phyloP scores from a whole-genome alignment of 2,329 filamentous ascomycete genomes.

The Neonectria magnoliae region DNA sequence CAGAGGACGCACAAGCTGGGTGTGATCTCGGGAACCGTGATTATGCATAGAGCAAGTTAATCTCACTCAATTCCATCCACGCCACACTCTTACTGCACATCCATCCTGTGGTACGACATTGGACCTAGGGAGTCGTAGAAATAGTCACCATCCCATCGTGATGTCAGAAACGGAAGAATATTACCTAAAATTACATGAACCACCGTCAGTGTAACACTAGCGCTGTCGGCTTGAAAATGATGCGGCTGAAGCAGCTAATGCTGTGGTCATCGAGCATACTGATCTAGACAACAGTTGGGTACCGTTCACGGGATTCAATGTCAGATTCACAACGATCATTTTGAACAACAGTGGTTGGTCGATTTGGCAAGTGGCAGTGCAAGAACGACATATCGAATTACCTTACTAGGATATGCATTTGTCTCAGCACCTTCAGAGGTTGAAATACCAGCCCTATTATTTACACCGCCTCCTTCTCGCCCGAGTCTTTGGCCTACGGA shows the following conservation, averaged over 20 bases:
- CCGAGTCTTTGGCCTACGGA: too few relatives aligned
- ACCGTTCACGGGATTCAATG: background rate
- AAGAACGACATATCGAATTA: background rate
- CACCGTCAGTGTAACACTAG: background rate
- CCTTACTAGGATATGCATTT: background rate
- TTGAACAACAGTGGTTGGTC: background rate
- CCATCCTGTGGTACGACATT: background rate
- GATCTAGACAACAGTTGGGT: background rate
- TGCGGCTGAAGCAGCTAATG: background rate
- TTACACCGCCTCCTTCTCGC: background rate
- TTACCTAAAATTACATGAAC: background rate
- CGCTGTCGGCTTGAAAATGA: background rate
- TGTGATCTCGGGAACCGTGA: background rate
- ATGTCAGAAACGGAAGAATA: background rate
- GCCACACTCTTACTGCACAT: background rate
- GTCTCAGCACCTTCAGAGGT: background rate
- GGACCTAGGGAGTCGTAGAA: background rate
- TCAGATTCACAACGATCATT: background rate
- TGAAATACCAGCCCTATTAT: background rate
- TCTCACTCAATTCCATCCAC: background rate
- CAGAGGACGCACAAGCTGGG: too few relatives aligned
- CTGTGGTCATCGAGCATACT: background rate
- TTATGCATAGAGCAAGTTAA: background rate
- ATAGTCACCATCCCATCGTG: background rate
- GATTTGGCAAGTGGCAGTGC: background rate